Base-by-base conservation (phyloP, 2,329 filamentous ascomycete genomes). In the Penicillium digitatum region DNA sequence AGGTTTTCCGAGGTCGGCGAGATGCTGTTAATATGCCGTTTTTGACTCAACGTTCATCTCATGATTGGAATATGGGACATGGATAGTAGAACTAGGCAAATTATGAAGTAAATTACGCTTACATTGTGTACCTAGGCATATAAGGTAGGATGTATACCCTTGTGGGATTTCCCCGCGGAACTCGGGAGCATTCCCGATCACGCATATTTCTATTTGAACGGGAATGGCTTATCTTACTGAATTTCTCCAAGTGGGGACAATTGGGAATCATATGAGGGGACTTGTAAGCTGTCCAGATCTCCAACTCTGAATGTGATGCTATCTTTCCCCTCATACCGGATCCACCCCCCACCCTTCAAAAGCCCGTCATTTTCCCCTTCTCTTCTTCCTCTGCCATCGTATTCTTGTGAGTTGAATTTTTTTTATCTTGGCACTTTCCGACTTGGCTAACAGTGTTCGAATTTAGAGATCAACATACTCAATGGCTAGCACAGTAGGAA, bases 401-500 rank as follows among this genome's bases (percentile, higher is more conserved):
- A 57, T 56, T 52, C 31, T 62, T 54, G 59, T 62, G 26, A 52
- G 58, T 40, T 35, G 6, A 26, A 26, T 48, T 52, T 46, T 29
- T 52, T 39, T 40, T 53, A 0, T n/a, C 34, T 20, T 24, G 46
- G 37, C 18, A 31, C 18, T 9, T 4, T 10, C 7, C 5, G 12
- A 22, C 12, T 45, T 38, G 29, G 29, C 48, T 45, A 38, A 48
- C n/a, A 53, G 20, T 37, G 1, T 20, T n/a, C 16, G 11, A 50
- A 24, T 31, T 34, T 35, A 12, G 20, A 31, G 32, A 48, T 40
- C 39, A 49, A 26, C 37, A 54, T 47, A 50, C 62, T 77, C 54
- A 35, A 83, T 83, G 80, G 74, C 79, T 55, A 75, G 76, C 69
- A 84, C 82, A 55, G 80, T 80, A 63, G 82, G 82, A 76, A 79